Percentiles rank a stretch among this genome's conserved stretches.
phyloP scores from a whole-genome alignment of 1,284 basidiomycete genomes.

The Microbotryum lychnidis-dioicae region DNA sequence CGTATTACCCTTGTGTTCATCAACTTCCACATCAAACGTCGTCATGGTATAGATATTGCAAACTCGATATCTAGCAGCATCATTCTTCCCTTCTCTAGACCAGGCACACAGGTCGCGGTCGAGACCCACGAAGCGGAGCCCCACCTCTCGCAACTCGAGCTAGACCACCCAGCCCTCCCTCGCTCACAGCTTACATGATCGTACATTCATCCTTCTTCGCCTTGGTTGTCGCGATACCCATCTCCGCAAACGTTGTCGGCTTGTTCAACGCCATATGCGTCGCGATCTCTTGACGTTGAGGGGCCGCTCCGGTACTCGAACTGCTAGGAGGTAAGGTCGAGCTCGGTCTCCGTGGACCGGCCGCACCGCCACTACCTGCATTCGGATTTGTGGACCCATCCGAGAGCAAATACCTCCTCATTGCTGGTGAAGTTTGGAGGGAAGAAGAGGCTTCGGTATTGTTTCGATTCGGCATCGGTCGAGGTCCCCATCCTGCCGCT shows the following conservation, averaged over 20 bases:
- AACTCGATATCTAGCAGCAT: no score
- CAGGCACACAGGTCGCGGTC: no score
- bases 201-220: constrained; percentile 33
- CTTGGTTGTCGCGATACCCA: constrained; percentile 49
- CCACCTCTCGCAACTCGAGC: no score
- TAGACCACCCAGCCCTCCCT: no score
- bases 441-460: neutral
- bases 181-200: constrained; percentile 5
- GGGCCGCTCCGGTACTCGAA: constrained; percentile 11
- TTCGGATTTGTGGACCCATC: neutral
- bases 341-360: no score
- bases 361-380: no score
- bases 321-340: constrained; percentile 1
- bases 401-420: constrained; percentile 12
- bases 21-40: no score
- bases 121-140: no score
- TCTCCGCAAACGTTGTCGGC: constrained; percentile 70
- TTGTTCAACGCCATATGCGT: constrained; percentile 2
- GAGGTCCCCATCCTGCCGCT: constrained; percentile 10
- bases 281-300: constrained; percentile 13
- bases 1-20: no score
- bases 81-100: no score
- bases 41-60: no score
- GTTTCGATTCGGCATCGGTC: constrained; percentile 13
- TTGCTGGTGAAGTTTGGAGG: neutral